Evolutionary conservation across 768 basidiomycete genomes (phyloP).

Genomic region (Pleurotus sapidus): DNA sequence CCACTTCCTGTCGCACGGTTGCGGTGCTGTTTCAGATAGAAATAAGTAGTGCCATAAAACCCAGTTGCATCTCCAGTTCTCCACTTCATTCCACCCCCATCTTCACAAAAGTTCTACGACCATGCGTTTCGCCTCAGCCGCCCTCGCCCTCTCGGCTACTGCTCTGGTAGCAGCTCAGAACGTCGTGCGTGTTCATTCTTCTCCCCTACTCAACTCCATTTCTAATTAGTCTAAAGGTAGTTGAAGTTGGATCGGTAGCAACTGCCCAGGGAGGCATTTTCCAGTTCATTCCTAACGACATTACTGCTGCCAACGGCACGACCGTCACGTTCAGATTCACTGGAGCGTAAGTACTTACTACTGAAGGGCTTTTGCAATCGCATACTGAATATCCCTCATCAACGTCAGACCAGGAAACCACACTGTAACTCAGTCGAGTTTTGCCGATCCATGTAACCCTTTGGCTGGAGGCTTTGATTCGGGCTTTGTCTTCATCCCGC

Average conservation of each 20-base stretch:
- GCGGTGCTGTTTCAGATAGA: background rate
- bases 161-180: background rate
- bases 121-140: slow-evolving; percentile 1
- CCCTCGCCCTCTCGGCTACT: background rate
- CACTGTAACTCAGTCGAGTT: slow-evolving; percentile 49
- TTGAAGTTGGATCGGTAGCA: slow-evolving; percentile 36
- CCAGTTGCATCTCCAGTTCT: background rate
- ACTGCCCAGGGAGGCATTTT: slow-evolving; percentile 31
- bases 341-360: slow-evolving; percentile 32
- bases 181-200: background rate
- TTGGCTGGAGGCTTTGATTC: slow-evolving; percentile 51
- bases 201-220: background rate
- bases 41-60: background rate
- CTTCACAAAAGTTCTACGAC: background rate
- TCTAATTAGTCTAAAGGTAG: slow-evolving; percentile 16
- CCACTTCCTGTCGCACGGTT: background rate
- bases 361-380: background rate
- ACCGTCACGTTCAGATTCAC: slow-evolving; percentile 48
- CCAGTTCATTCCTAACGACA: slow-evolving; percentile 41
- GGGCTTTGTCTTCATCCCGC: slow-evolving; percentile 42
- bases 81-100: background rate
- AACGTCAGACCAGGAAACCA: slow-evolving; percentile 46
- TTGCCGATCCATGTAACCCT: slow-evolving; percentile 42
- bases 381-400: background rate
- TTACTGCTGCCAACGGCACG: slow-evolving; percentile 41